Base-by-base conservation (phyloP, 805 yeast species). In the Yamadazyma sp. region DNA sequence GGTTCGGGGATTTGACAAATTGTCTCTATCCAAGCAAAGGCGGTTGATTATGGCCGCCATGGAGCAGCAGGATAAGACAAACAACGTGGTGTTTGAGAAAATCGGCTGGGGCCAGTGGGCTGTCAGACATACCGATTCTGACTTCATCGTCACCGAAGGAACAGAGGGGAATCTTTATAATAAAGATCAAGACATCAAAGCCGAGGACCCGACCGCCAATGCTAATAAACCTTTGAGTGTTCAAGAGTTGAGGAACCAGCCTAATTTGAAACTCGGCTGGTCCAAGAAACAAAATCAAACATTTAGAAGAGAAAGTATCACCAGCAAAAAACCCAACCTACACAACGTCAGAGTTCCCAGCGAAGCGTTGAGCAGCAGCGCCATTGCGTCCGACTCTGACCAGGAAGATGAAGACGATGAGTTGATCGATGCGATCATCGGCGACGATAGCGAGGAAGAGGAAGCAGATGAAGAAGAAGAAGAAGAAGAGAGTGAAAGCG, bases 101-200 rank as follows among this genome's bases (percentile, higher is more conserved):
- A 88, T 90, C 21, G 96, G 97, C 15, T 90, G 98, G 98, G 98
- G 98, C 42, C 95, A 90, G 59, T 90, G 98, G 98, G 84, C 84
- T 16, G 95, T 90, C 3, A 73, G 80, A 50, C 64, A 67, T 33
- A 77, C 52, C 50, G 73, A 60, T 55, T 71, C 61, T 20, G 67
- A 74, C 59, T 57, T 52, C 52, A 50, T 70, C 59, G 57, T 73
- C 52, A 72, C 75, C 28, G 77, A 73, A 49, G 78, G 75, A 39
- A 53, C 60, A 3, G 65, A 59, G 17, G 28, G 20, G 2, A 32
- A 18, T 23, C 13, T 28, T 12, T 16, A 17, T 14, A 34, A 12
- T 13, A 34, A 26, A 27, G 27, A 34, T 10, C n/a, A 22, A 11
- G 23, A 17, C 6, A n/a, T n/a, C n/a, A n/a, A n/a, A n/a, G 11